phyloP scores from a whole-genome alignment of 2,329 filamentous ascomycete genomes.

The Alternaria triticimaculans region DNA sequence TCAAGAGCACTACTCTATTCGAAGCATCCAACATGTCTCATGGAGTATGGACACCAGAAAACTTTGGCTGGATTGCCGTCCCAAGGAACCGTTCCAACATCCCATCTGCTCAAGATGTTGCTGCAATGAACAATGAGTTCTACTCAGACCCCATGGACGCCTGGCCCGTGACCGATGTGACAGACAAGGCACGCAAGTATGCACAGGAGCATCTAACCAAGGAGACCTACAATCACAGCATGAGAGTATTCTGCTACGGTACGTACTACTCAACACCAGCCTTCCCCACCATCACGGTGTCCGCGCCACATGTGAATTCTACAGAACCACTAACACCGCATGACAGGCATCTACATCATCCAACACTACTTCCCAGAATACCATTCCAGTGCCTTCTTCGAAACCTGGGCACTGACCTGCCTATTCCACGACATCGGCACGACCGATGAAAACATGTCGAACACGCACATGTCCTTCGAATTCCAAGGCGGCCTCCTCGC shows the following conservation, averaged over 20 bases:
- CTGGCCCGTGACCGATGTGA: not conserved
- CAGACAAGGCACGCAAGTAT: not conserved
- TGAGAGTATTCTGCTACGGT: constrained; percentile 7
- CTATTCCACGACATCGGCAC: constrained; percentile 9
- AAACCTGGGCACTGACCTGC: constrained; percentile 5
- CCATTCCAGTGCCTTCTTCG: not conserved
- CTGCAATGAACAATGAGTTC: rapidly evolving
- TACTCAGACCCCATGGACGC: not conserved
- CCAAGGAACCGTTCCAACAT: not conserved
- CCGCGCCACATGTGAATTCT: rapidly evolving
- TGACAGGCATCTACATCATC: not conserved
- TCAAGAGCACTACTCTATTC: not conserved
- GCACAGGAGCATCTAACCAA: not conserved
- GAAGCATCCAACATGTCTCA: not conserved
- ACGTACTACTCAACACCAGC: not conserved
- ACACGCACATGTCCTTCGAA: constrained; percentile 2
- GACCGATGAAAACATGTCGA: not conserved
- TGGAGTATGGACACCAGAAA: not conserved
- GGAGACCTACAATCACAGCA: constrained; percentile 2
- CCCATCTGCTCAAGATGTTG: not conserved
- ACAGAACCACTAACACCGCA: not conserved
- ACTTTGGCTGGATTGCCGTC: not conserved
- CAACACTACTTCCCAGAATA: not conserved
- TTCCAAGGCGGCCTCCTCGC: constrained; percentile 6
- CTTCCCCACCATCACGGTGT: rapidly evolving